Percentiles rank a stretch among this genome's conserved stretches.
Conservation (phyloP, 2,329 filamentous ascomycete species). For the Sarocladium kiliense region DNA sequence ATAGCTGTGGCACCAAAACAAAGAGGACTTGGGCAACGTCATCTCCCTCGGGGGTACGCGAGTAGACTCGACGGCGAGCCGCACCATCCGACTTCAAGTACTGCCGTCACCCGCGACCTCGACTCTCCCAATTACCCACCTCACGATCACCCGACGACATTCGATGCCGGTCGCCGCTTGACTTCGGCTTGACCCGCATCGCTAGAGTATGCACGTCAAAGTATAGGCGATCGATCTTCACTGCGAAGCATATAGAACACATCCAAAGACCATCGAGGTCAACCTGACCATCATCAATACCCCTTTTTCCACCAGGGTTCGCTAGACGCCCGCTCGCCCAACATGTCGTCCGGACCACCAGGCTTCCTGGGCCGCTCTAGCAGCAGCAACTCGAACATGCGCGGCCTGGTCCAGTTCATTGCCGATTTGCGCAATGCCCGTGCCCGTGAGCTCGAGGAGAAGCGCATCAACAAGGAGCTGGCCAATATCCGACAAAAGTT, state of each 20-base stretch:
- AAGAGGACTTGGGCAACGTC: not conserved
- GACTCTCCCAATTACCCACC: not conserved
- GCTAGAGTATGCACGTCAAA: not conserved
- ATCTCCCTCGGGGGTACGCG: not conserved
- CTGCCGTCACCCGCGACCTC: slow-evolving; percentile 1
- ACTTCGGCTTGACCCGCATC: slow-evolving; percentile 2
- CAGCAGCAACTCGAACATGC: slow-evolving; percentile 63
- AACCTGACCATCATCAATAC: not conserved
- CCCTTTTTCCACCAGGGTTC: not conserved
- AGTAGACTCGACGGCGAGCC: not conserved
- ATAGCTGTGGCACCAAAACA: not conserved
- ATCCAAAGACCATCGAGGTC: not conserved
- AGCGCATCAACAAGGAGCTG: slow-evolving; percentile 98
- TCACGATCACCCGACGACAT: not conserved
- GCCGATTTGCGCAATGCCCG: slow-evolving; percentile 92
- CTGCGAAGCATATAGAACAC: not conserved
- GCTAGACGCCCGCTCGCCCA: slow-evolving; percentile 14
- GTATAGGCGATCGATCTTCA: not conserved
- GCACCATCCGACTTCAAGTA: not conserved
- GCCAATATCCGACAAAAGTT: slow-evolving; percentile 98
- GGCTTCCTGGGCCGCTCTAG: slow-evolving; percentile 63
- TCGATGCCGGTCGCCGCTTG: slow-evolving; percentile 5
- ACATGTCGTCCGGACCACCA: slow-evolving; percentile 48
- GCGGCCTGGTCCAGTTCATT: slow-evolving; percentile 94
- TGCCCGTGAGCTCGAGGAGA: slow-evolving; percentile 93